Conservation (phyloP, 768 basidiomycete genomes). For the Trametes meyenii region DNA sequence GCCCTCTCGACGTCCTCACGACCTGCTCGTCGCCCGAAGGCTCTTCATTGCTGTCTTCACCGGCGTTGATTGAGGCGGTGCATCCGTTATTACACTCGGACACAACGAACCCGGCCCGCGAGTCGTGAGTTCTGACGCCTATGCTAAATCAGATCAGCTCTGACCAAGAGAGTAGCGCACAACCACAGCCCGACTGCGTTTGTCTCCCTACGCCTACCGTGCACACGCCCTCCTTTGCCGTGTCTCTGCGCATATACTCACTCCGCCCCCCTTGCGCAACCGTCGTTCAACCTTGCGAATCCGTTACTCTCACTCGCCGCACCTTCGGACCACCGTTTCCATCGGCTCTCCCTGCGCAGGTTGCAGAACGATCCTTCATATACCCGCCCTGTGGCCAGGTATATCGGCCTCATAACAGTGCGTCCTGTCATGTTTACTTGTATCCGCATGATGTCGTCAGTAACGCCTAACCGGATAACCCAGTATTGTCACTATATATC, state of each 20-base stretch:
- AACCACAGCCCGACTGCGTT: constrained; percentile 16
- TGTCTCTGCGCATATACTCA: constrained; percentile 9
- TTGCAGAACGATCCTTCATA: constrained; percentile 10
- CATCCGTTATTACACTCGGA: not conserved
- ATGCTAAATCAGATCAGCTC: constrained; percentile 11
- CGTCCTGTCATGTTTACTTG: not conserved
- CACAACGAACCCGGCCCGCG: constrained; percentile 8
- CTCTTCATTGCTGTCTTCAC: constrained; percentile 2
- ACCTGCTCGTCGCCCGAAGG: not conserved
- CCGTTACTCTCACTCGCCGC: not conserved
- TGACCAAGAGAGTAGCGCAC: constrained; percentile 16
- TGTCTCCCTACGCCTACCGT: constrained; percentile 8
- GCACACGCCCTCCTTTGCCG: constrained; percentile 2
- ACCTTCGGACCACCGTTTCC: not conserved
- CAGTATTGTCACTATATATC: constrained; percentile 25
- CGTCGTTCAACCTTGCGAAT: not conserved
- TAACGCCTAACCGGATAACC: not conserved
- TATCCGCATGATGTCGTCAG: not conserved
- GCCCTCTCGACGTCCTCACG: not conserved
- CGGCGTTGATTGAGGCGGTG: constrained; percentile 6
- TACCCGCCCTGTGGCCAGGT: constrained; percentile 5
- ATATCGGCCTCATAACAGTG: constrained; percentile 12
- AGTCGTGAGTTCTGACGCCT: constrained; percentile 6
- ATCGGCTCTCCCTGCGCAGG: constrained; percentile 15
- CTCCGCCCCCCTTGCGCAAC: not conserved